Evolutionary conservation across 139 green algal species (phyloP), one percentile per base, ranked within the genome.

Genomic region (Chlamydomonas schloesseri): DNA sequence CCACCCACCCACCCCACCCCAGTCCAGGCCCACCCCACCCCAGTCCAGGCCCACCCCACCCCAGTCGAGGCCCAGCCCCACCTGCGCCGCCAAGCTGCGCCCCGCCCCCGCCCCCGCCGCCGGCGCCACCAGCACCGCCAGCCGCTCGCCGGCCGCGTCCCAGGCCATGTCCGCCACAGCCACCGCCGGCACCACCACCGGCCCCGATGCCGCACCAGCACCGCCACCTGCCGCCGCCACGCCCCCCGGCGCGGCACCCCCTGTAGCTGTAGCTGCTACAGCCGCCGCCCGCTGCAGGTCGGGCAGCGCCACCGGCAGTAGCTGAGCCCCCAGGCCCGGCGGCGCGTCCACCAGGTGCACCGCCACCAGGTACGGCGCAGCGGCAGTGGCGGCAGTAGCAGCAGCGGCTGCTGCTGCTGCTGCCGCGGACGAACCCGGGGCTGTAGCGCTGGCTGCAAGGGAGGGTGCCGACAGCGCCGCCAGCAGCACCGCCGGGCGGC

Each of bases 301-400:
- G 46, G 77, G 88, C 78, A 91, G 78, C 21, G 53, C 60, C 72
- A 91, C 73, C 9, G 88, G 88, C 72, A 91, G 82, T 78, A 91
- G 24, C 78, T 91, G 88, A 64, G 87, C 83, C 10, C 31, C 65
- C 9, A 91, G 69, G 18, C 58, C 76, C 0, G 79, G 87, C 24
- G 90, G 73, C 37, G 70, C 37, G 9, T 87, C 82, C 36, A 93
- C 83, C 37, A 92, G 60, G 50, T 93, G 83, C 28, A 91, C 31
- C 24, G 87, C 87, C 46, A 93, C 74, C 37, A 91, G 58, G 76
- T 82, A 42, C 34, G 34, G 33, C 36, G 64, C 37, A 53, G 42
- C 42, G 6, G 42, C 42, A 50, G 42, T n/a, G n/a, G n/a, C n/a
- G n/a, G n/a, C n/a, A n/a, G n/a, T n/a, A n/a, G n/a, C n/a, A n/a